Evolutionary conservation across 176 grass and related monocot genomes (phyloP), one percentile per base, ranked within the genome.

Genomic region (Coix lacrymajobi): DNA sequence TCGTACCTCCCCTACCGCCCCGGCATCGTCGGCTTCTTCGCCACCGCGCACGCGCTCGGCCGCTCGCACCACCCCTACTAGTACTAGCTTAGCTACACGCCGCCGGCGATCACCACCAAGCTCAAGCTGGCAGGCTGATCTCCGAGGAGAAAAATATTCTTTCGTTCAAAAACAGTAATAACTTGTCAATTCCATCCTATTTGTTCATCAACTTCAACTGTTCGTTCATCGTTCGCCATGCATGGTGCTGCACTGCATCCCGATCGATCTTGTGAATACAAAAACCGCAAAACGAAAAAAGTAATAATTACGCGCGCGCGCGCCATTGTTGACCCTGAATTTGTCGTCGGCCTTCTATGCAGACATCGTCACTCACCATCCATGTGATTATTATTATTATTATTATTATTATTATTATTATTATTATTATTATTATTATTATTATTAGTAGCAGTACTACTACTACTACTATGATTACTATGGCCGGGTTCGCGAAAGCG

Each of bases 1-100:
- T 94, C 92, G 3, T 92, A 79, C 72, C 85, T 97, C 12, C 89
- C 94, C 1, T 90, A 94, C 82, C 85, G 85, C 9, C 85, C 77
- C 32, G 78, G 54, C 8, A 77, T 93, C 70, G 60, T 82, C 57
- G 91, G 85, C 3, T 79, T 90, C 85, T 93, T 88, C 72, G 69
- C 91, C 69, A 31, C 81, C 78, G 76, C 77, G 69, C 81, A 77
- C 80, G 79, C 61, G 5, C 15, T 93, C 76, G 77, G 81, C 31
- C 85, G 88, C 5, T 82, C 85, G 15, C 79, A 85, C 79, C 85
- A 85, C 33, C 69, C 85, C 1, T 87, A 82, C 54, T 85, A 85
- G 38, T 19, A 17, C 20, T 33, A 61, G 0, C 48, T 12, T 26
- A 29, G 25, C 58, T 29, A 13, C 24, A 8, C 16, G 17, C 11